Conservation (phyloP, 345 rosid species). For the Angophora floribunda region DNA sequence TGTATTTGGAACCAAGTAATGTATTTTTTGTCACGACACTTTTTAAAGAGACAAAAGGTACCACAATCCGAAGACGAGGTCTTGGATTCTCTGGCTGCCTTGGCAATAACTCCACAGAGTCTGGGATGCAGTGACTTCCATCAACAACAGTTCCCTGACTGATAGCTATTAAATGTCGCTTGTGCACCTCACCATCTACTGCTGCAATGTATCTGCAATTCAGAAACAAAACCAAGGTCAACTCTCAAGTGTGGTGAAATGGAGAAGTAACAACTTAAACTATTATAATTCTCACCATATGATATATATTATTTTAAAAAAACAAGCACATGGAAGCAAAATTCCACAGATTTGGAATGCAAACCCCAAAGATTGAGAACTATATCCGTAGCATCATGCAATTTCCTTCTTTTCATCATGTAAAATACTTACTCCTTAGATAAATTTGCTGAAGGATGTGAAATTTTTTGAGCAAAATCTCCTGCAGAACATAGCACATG, state of each 20-base stretch:
- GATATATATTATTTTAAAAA: neutral
- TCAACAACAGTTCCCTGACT: slow-evolving; percentile 70
- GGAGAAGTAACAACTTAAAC: neutral
- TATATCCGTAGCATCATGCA: neutral
- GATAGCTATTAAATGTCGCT: slow-evolving; percentile 56
- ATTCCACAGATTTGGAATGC: neutral
- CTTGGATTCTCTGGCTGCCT: slow-evolving; percentile 57
- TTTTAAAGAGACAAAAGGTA: slow-evolving; percentile 12
- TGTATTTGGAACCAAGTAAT: neutral
- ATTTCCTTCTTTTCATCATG: neutral
- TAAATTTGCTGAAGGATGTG: slow-evolving; percentile 88
- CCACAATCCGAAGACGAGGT: slow-evolving; percentile 85
- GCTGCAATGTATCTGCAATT: slow-evolving; percentile 71
- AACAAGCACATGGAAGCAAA: neutral
- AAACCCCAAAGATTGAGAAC: neutral
- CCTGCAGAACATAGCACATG: slow-evolving; percentile 28
- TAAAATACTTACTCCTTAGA: slow-evolving; percentile 63
- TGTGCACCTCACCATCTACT: slow-evolving; percentile 57
- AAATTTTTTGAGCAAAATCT: slow-evolving; percentile 75
- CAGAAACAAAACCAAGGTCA: neutral
- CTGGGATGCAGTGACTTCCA: slow-evolving; percentile 77
- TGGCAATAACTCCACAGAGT: slow-evolving; percentile 80
- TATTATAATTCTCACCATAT: neutral
- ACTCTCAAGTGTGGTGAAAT: neutral
- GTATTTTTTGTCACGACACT: neutral